Evolutionary conservation across 139 green algal species (phyloP), one percentile per base, ranked within the genome.

Genomic region (Axilococcus clingmanii): DNA sequence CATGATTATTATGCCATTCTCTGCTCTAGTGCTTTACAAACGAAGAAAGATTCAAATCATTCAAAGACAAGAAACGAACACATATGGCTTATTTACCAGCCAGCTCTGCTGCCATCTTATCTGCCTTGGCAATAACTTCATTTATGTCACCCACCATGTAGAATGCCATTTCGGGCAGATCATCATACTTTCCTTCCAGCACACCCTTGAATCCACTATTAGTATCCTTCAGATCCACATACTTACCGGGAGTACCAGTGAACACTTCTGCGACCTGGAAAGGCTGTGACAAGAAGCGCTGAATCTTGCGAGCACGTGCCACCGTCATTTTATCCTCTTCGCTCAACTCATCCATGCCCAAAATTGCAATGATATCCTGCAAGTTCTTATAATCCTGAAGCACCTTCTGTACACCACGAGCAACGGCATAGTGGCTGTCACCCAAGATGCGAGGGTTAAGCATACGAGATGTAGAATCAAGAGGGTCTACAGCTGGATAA

Each of bases 311-410:
- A 4, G 93, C 93, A 48, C 93, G 88, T 1, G 93, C 84, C 29
- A 99, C 93, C 6, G 84, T 94, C 48, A 97, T 68, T 79, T 99
- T 99, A 79, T 99, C 93, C 67, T 98, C 93, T 72, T 99, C 93
- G 32, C 59, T 85, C 62, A 99, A 79, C 84, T 99, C 93, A 66
- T 99, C 93, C 93, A 99, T 99, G 44, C 93, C 93, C 59, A 99
- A 79, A 77, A 99, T 99, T 67, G 93, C 92, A 79, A 99, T 98
- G 77, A 99, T 99, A 72, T 98, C 92, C 81, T 97, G 81, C 80
- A 95, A 53, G 76, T 94, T 94, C 77, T 93, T 93, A 85, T 95
- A 95, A 77, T 89, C 80, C 72, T 94, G 93, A 52, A 99, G 87
- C 32, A 97, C 79, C 71, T 94, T 94, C 79, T 99, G 93, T 66